Percentiles rank a stretch among this genome's conserved stretches.
Conservation (phyloP, 2,329 filamentous ascomycete species). For the Cladosporium cucumerinum region DNA sequence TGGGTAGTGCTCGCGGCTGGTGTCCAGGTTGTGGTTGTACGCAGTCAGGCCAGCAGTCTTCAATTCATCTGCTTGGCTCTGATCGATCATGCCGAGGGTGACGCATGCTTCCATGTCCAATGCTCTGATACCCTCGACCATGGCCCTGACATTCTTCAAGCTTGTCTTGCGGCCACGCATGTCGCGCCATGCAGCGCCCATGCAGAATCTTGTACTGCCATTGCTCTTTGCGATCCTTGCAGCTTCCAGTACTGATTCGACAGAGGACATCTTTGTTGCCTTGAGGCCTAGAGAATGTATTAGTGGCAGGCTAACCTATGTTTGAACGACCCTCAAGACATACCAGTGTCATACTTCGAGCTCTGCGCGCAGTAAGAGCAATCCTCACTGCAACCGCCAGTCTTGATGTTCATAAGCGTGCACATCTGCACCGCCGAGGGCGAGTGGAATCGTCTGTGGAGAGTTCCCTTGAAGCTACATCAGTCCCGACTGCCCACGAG, state of each 20-base stretch:
- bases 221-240: slow-evolving; percentile 75
- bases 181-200: slow-evolving; percentile 91
- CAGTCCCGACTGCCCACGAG: background rate
- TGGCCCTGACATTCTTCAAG: slow-evolving; percentile 77
- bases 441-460: slow-evolving; percentile 83
- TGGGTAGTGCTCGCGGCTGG: slow-evolving; percentile 83
- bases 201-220: slow-evolving; percentile 88
- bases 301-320: background rate
- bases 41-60: slow-evolving; percentile 82
- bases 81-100: slow-evolving; percentile 89
- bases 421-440: slow-evolving; percentile 84
- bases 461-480: slow-evolving; percentile 53
- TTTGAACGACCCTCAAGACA: background rate
- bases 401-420: slow-evolving; percentile 96
- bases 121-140: slow-evolving; percentile 75
- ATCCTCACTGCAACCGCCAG: slow-evolving; percentile 86
- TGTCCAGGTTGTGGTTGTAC: slow-evolving; percentile 94
- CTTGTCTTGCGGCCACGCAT: slow-evolving; percentile 87
- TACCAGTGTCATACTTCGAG: slow-evolving; percentile 68
- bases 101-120: slow-evolving; percentile 91
- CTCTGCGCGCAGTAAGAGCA: slow-evolving; percentile 92
- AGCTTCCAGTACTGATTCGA: slow-evolving; percentile 76
- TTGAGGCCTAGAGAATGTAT: slow-evolving; percentile 53
- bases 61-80: slow-evolving; percentile 64
- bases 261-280: slow-evolving; percentile 73